Conservation (phyloP, 2,329 filamentous ascomycete genomes). For the Didymosphaeria variabile region DNA sequence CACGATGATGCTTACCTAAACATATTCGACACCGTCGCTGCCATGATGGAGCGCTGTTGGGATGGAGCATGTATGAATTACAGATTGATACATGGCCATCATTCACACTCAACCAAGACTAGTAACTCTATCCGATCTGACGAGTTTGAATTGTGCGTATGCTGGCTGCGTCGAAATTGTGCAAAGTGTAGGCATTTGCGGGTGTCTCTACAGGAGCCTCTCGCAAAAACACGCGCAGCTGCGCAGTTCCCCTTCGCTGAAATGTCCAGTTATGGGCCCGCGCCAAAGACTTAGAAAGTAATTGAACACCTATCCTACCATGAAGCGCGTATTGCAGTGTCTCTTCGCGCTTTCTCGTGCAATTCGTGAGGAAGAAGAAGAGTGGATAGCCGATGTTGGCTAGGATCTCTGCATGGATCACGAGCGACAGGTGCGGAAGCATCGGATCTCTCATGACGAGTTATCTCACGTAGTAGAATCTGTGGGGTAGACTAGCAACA, state of each 20-base stretch:
- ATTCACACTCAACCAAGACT: background rate
- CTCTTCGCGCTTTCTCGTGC: background rate
- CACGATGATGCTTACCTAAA: background rate
- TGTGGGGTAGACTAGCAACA: background rate
- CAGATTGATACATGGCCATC: background rate
- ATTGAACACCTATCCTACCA: background rate
- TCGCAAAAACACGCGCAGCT: conserved; percentile 6
- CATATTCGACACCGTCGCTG: background rate
- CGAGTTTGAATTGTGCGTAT: background rate
- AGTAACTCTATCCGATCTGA: background rate
- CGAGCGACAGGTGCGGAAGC: background rate
- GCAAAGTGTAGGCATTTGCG: background rate
- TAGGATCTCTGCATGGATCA: background rate
- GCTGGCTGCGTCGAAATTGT: background rate
- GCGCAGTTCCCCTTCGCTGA: conserved; percentile 1
- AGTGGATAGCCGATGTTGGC: background rate
- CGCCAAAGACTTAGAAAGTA: no score
- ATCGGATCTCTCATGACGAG: background rate
- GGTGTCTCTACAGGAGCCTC: background rate
- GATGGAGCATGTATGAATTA: background rate
- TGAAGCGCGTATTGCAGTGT: background rate
- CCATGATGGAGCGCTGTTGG: background rate
- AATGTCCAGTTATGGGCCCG: background rate
- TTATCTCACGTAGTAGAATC: background rate
- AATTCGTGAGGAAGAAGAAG: background rate